These are phyloP conservation scores for Apostasia shenzhenica DNA, from an alignment of 106 monocot genomes.

Conservation along the genomic window DNA sequence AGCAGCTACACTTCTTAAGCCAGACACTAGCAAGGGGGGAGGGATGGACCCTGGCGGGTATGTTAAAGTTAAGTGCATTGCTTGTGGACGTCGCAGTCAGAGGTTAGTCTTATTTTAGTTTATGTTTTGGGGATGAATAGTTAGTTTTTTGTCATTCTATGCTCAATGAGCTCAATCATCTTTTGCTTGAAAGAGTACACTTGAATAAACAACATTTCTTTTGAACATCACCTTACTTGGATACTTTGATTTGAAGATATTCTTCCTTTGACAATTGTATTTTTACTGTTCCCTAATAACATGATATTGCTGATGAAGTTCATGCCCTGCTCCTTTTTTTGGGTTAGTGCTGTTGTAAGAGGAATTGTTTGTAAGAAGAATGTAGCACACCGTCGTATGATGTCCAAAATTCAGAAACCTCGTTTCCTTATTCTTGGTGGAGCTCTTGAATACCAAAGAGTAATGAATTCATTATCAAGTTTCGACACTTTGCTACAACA, in stretches of 20 bases:
- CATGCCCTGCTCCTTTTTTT: conserved; percentile 6
- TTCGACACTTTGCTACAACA: conserved; percentile 94
- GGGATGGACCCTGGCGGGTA: conserved; percentile 90
- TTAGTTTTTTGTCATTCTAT: too few relatives aligned
- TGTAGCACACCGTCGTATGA: conserved; percentile 84
- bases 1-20: conserved; percentile 80
- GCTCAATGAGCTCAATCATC: too few relatives aligned
- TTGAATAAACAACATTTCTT: too few relatives aligned
- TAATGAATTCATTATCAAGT: conserved; percentile 65
- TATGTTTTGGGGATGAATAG: not conserved
- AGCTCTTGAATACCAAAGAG: conserved; percentile 91
- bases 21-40: conserved; percentile 78
- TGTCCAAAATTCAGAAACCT: conserved; percentile 69
- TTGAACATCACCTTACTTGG: too few relatives aligned
- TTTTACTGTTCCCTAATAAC: too few relatives aligned
- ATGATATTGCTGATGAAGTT: conserved; percentile 11
- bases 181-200: too few relatives aligned
- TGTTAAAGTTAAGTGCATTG: conserved; percentile 88
- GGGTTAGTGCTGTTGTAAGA: conserved; percentile 59
- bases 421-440: conserved; percentile 80
- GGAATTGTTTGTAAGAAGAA: conserved; percentile 97
- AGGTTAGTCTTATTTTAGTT: conserved; percentile 35
- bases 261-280: too few relatives aligned
- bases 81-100: conserved; percentile 69
- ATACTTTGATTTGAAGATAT: too few relatives aligned